Base-by-base conservation (phyloP, 1,139 yeast species). In the Pichia sp. region DNA sequence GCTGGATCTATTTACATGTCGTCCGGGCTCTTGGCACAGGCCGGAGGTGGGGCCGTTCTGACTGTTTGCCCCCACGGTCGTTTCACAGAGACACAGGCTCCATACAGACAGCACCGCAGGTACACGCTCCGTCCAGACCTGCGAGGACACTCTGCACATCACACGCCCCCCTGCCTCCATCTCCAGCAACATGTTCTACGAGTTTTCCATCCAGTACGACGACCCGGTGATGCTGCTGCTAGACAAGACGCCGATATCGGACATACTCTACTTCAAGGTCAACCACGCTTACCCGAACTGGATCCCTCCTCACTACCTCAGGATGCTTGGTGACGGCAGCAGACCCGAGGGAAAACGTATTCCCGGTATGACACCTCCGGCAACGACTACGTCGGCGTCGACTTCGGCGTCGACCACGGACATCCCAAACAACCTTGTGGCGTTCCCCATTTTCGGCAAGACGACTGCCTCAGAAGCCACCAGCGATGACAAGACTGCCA, bases 141-240 rank as follows among this genome's bases (percentile, higher is more conserved):
- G n/a, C n/a, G n/a, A n/a, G n/a, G n/a, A n/a, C n/a, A n/a, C n/a
- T n/a, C n/a, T n/a, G n/a, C n/a, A n/a, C n/a, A n/a, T n/a, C n/a
- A n/a, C 13, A n/a, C 13, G 18, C 25, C 7, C 3, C 7, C 48
- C 42, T 25, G 31, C 3, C 23, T 10, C 9, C 7, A 6, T 37
- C 43, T 39, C 36, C 45, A n/a, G 9, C 28, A 25, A 6, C 28
- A 61, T 60, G 64, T 55, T 62, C 39, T 52, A 53, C 30, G 65
- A 62, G 18, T 34, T 51, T 21, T 62, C 66, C 4, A 45, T 62
- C 30, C 64, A 60, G 41, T 53, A 49, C 22, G 65, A 62, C 45
- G 65, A 62, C 42, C 44, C 53, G 18, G 58, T 57, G 23, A 10
- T 51, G 13, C 34, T 50, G 16, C 16, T 36, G 7, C 26, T 34